These are phyloP conservation scores for Misopates orontium DNA, from an alignment of 257 asterid genomes.

Conservation along the genomic window DNA sequence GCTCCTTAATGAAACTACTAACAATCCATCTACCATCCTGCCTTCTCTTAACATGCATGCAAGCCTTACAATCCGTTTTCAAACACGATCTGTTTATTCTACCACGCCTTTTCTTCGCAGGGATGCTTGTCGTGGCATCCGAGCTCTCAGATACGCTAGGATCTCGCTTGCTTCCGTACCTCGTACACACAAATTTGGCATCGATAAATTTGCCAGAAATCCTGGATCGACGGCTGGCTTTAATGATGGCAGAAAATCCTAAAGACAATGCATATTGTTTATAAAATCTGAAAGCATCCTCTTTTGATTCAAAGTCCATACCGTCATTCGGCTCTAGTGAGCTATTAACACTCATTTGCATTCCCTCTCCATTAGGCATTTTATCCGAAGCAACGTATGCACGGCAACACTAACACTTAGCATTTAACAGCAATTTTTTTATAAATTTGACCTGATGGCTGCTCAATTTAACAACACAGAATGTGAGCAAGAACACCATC, in stretches of 20 bases:
- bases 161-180: slow-evolving; percentile 45
- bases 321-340: slow-evolving; percentile 37
- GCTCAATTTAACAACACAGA: no score
- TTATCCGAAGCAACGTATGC: not conserved
- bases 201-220: slow-evolving; percentile 57
- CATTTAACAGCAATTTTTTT: slow-evolving; percentile 8
- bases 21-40: slow-evolving; percentile 54
- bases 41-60: slow-evolving; percentile 60
- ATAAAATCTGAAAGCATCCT: slow-evolving; percentile 49
- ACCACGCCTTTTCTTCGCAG: slow-evolving; percentile 48
- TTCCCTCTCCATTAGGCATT: slow-evolving; percentile 24
- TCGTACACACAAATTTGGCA: slow-evolving; percentile 54
- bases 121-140: slow-evolving; percentile 23
- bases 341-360: slow-evolving; percentile 21
- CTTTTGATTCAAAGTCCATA: slow-evolving; percentile 57
- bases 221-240: slow-evolving; percentile 59
- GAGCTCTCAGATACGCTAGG: slow-evolving; percentile 28
- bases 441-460: no score
- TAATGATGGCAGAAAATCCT: slow-evolving; percentile 51
- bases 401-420: slow-evolving; percentile 15
- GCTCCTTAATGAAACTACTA: slow-evolving; percentile 40
- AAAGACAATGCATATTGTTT: slow-evolving; percentile 43
- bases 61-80: slow-evolving; percentile 64
- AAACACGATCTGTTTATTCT: slow-evolving; percentile 48
- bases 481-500: no score